A percentile compares a stretch with the other conserved stretches of the same genome.
These are phyloP conservation scores for Nemania serpens DNA, from an alignment of 2,329 filamentous ascomycete species.

Conservation along the genomic window DNA sequence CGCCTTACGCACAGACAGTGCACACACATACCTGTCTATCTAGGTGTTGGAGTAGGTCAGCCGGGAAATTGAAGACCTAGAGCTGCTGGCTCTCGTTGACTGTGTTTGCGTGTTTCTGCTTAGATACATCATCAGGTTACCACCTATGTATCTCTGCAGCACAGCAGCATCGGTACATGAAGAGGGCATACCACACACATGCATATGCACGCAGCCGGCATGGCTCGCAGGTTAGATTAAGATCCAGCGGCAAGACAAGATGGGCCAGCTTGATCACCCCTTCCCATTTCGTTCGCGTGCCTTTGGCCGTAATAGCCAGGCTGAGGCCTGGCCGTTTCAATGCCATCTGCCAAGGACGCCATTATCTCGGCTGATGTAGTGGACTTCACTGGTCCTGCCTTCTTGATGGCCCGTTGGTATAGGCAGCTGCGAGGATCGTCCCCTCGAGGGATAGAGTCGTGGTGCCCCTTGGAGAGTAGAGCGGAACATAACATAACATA, in stretches of 20 bases:
- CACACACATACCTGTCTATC: neutral
- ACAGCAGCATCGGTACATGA: slow-evolving; percentile 7
- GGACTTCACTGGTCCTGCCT: neutral
- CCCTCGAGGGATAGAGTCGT: neutral
- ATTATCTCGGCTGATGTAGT: neutral
- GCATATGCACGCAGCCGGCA: slow-evolving; percentile 16
- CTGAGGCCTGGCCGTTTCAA: neutral
- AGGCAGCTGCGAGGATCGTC: neutral
- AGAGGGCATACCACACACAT: slow-evolving; percentile 6
- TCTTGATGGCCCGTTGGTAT: neutral
- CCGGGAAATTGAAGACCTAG: neutral
- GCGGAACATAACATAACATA: neutral
- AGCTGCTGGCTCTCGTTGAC: neutral
- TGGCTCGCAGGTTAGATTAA: slow-evolving; percentile 9
- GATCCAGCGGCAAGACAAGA: neutral
- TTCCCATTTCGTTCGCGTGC: neutral
- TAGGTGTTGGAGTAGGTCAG: neutral
- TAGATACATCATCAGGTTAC: neutral
- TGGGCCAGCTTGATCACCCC: neutral
- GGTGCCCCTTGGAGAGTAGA: neutral
- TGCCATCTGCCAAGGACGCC: neutral
- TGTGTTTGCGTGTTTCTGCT: neutral
- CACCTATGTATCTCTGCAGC: neutral
- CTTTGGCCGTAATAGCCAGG: neutral
- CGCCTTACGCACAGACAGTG: neutral